Evolutionary conservation across 306 rosid species (phyloP), one percentile per base, ranked within the genome.

Genomic region (Comarum palustre): DNA sequence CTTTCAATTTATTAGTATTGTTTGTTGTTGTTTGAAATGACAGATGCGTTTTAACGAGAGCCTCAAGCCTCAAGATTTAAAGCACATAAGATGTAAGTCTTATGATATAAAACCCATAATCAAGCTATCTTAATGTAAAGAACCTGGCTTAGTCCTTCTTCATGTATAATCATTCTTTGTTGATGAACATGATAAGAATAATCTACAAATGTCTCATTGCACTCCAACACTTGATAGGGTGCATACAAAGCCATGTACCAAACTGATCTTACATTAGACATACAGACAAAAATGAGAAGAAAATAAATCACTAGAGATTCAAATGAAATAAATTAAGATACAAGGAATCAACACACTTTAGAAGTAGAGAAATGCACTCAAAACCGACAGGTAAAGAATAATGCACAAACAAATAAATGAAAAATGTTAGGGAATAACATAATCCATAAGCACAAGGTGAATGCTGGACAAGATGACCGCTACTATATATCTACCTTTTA

Each of bases 391-490:
- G 75, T 45, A 76, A 69, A 64, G 80, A 80, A 75, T 74, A 75
- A 69, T 79, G 81, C 66, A 66, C 82, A 63, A 71, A 73, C 59
- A 70, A 83, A 78, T 74, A 72, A 43, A 31, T 57, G n/a, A 48
- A 69, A 22, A 46, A 60, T 57, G 64, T 73, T 68, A 51, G 10
- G 48, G 61, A 67, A 41, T 34, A 69, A 77, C 78, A 31, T 16
- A 94, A 69, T 88, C 96, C 92, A 89, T 82, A 73, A 94, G 96
- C 80, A 79, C 84, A 31, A 91, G 97, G 76, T 94, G 98, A 77
- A 81, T 70, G 71, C 68, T 34, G 1, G 96, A 83, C 78, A 91
- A 75, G 59, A 75, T 65, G 64, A 83, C 0, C 64, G 96, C 97
- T 66, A 73, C 61, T 20, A 94, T 77, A 81, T 87, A 94, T 84